Evolutionary conservation across 2,329 filamentous ascomycete genomes (phyloP), one percentile per base, ranked within the genome.

Genomic region (Geosmithia flava): DNA sequence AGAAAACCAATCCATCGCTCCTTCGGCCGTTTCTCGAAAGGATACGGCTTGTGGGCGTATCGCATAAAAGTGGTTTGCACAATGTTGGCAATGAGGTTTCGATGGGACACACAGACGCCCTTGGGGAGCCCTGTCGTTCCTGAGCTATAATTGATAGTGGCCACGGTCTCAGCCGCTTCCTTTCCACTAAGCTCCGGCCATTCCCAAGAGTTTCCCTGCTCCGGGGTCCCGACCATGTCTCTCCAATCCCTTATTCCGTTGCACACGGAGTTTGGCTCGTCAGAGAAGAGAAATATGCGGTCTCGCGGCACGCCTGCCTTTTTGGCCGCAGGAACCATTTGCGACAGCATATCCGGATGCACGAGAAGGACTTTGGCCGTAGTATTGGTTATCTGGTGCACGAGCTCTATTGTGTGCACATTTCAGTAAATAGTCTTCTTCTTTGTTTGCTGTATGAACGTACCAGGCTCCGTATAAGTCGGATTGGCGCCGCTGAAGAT

Each of bases 1-100:
- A 87, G 64, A 58, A 85, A 83, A 45, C 78, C 71, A 27, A 75
- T 55, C 69, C 72, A 75, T 40, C 71, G 63, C 54, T 75, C 74
- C 8, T 60, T 57, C 20, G 68, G 68, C 37, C 63, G 61, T 3
- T 64, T 42, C 2, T 62, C 54, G 51, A 63, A 63, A 2, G 55
- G 48, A 45, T 64, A 60, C 8, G 63, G 64, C 27, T 62, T 64
- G 51, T 64, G 55, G 8, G 63, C 57, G 50, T 68, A 69, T 20
- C 64, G 62, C 56, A 71, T 68, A 57, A 67, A 68, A 43, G 71
- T 68, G 3, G 66, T 68, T 55, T 78, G 74, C 48, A 68, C 67
- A 3, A 70, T 63, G 50, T 76, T 75, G 40, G 72, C 65, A 30
- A 74, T 63, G 27, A 75, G 58, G 51, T 74, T 75, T 50, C 65